Percentiles rank a stretch among this genome's conserved stretches.
phyloP scores from a whole-genome alignment of 495 filamentous ascomycete genomes.

The Staphylotrichum longicolle region DNA sequence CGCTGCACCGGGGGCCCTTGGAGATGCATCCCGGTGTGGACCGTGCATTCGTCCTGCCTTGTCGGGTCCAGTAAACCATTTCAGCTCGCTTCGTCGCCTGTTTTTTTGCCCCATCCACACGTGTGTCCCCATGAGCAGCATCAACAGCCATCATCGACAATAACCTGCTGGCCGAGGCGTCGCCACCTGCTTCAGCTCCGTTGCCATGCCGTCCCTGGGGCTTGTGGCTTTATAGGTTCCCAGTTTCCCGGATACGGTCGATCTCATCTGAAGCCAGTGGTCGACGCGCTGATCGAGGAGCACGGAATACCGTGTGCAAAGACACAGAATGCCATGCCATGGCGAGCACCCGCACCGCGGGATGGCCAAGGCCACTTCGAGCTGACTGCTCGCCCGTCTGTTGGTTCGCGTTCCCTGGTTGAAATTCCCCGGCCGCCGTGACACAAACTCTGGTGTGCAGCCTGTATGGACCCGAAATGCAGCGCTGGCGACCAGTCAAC shows the following conservation, averaged over 20 bases:
- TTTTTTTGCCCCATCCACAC: not conserved
- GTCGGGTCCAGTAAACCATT: slow-evolving; percentile 2
- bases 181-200: not conserved
- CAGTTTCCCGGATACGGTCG: no score
- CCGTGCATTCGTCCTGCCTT: slow-evolving; percentile 2
- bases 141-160: not conserved
- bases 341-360: not conserved
- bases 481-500: not conserved
- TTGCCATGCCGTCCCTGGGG: not conserved
- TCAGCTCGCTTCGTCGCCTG: slow-evolving; percentile 8
- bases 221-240: not conserved
- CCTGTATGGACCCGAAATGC: not conserved
- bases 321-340: not conserved
- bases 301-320: no score
- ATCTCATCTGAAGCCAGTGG: no score
- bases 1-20: slow-evolving; percentile 10
- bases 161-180: not conserved
- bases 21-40: slow-evolving; percentile 15
- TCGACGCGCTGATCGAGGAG: no score
- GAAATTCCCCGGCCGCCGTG: not conserved
- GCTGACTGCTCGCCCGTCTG: no score
- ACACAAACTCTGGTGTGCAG: not conserved
- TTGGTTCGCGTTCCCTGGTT: not conserved
- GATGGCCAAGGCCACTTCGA: no score
- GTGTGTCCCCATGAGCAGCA: no score